Conservation (phyloP, 345 rosid genomes). For the Gossypium arboreum region DNA sequence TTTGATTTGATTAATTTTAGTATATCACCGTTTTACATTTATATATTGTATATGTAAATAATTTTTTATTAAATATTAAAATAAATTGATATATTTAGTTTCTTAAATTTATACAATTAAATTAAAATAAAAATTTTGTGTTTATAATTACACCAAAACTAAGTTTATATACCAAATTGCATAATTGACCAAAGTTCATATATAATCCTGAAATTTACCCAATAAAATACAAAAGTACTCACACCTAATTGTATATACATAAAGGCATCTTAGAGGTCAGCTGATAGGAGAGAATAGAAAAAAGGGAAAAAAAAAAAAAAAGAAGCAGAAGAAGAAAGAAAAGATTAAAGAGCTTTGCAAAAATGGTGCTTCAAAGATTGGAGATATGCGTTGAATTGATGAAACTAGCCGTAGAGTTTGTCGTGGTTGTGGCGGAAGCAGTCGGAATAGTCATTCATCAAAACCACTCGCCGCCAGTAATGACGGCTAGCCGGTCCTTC, state of each 20-base stretch:
- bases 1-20: too few relatives aligned
- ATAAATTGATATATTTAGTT: too few relatives aligned
- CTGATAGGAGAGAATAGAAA: background rate
- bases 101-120: too few relatives aligned
- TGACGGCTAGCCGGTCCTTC: background rate
- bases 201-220: too few relatives aligned
- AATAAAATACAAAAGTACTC: too few relatives aligned
- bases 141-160: too few relatives aligned
- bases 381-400: constrained; percentile 43
- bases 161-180: too few relatives aligned
- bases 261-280: background rate
- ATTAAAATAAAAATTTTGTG: too few relatives aligned
- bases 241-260: background rate
- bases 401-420: constrained; percentile 40
- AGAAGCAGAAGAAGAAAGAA: background rate
- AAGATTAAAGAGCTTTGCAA: background rate
- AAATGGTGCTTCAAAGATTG: constrained; percentile 46
- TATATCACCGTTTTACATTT: too few relatives aligned
- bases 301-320: background rate
- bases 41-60: too few relatives aligned
- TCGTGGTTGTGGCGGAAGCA: constrained; percentile 44
- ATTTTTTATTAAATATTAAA: too few relatives aligned
- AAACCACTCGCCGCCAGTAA: background rate
- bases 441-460: constrained; percentile 22
- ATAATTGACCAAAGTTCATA: too few relatives aligned